Evolutionary conservation across 169 alveolate species (phyloP).

Genomic region (Plasmodium cynomolgi): DNA sequence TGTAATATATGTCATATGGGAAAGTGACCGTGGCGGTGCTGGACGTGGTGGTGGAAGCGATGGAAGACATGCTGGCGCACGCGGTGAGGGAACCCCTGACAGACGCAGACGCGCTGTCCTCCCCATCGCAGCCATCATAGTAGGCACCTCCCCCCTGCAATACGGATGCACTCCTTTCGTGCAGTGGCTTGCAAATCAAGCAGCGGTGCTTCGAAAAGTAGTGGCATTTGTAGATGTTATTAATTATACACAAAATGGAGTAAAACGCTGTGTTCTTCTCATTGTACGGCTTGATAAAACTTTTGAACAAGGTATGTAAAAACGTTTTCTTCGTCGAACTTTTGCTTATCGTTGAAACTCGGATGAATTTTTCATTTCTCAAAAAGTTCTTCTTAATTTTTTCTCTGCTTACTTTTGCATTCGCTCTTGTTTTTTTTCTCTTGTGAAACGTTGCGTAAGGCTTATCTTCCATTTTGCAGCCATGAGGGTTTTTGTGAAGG

Average conservation of each 20-base stretch:
- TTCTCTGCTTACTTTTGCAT: conserved; percentile 64
- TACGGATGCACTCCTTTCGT: conserved; percentile 6
- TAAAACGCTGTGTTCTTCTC: conserved; percentile 63
- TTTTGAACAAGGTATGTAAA: conserved; percentile 63
- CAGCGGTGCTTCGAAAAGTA: conserved; percentile 66
- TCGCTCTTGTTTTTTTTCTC: conserved; percentile 67
- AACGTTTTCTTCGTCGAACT: conserved; percentile 50
- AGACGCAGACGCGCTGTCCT: neutral
- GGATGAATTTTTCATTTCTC: conserved; percentile 45
- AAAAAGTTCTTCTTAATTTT: conserved; percentile 58
- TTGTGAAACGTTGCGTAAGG: conserved; percentile 41
- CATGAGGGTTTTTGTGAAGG: conserved; percentile 6
- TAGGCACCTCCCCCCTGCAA: neutral
- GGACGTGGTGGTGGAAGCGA: neutral
- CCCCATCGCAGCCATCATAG: conserved; percentile 10
- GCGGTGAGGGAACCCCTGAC: neutral
- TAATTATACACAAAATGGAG: conserved; percentile 61
- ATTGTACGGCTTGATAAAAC: conserved; percentile 70
- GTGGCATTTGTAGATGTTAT: conserved; percentile 67
- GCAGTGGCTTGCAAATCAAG: conserved; percentile 59
- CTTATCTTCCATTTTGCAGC: conserved; percentile 67
- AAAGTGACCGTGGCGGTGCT: neutral
- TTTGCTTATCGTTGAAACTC: conserved; percentile 46
- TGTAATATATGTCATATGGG: conserved; percentile 29
- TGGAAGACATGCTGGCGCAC: neutral